These are phyloP conservation scores for Diaporthe sp. DNA, from an alignment of 2,329 filamentous ascomycete species.

Conservation along the genomic window DNA sequence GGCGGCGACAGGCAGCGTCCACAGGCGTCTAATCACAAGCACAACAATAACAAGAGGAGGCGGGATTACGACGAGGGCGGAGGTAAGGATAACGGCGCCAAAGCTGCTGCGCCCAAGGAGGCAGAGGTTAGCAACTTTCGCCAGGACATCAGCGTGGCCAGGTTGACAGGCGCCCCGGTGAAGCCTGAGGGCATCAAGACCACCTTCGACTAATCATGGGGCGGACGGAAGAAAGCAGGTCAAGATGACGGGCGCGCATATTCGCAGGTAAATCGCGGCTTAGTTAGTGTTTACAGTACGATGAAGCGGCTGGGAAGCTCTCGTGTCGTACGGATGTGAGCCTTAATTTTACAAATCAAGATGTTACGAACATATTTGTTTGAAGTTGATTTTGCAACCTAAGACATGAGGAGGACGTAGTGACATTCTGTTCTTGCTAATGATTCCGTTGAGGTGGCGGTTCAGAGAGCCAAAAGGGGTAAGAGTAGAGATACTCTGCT, in stretches of 20 bases:
- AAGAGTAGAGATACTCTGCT: slow-evolving; percentile 1
- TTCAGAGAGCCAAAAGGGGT: slow-evolving; percentile 13
- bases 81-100: slow-evolving; percentile 19
- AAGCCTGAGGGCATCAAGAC: slow-evolving; percentile 84
- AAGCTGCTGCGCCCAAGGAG: slow-evolving; percentile 47
- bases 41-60: slow-evolving; percentile 88
- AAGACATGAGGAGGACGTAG: slow-evolving; percentile 3
- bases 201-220: slow-evolving; percentile 75
- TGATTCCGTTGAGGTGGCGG: slow-evolving; percentile 34
- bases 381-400: not conserved
- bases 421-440: slow-evolving; percentile 41
- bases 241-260: not conserved
- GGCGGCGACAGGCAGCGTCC: slow-evolving; percentile 46
- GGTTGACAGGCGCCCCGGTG: slow-evolving; percentile 85
- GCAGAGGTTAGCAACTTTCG: slow-evolving; percentile 54
- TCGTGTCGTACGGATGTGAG: not conserved
- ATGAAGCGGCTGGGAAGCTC: not conserved
- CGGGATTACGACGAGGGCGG: slow-evolving; percentile 92
- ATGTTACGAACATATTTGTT: not conserved
- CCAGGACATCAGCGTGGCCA: slow-evolving; percentile 66
- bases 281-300: too few species aligned
- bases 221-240: not conserved
- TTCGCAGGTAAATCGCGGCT: not conserved
- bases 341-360: not conserved
- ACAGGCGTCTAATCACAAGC: slow-evolving; percentile 65